Conservation (phyloP, 2,329 filamentous ascomycete species). For the Colletotrichum musae region DNA sequence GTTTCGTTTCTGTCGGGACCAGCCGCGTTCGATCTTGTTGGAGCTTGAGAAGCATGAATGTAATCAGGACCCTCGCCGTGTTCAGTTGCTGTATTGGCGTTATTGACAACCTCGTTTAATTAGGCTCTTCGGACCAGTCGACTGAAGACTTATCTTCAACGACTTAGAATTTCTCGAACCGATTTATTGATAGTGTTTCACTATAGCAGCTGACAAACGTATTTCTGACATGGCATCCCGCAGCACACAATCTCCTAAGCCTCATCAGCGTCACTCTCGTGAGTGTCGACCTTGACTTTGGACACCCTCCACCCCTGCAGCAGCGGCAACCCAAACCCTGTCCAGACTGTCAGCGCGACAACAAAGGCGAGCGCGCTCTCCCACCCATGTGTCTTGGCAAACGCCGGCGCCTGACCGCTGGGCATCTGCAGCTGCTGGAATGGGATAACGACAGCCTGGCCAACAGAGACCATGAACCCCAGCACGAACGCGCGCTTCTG, state of each 20-base stretch:
- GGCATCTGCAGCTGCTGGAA: slow-evolving; percentile 57
- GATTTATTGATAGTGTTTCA: too few species aligned
- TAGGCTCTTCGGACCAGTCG: too few species aligned
- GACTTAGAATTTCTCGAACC: too few species aligned
- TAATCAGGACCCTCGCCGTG: too few species aligned
- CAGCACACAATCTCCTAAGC: background rate
- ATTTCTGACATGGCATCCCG: too few species aligned
- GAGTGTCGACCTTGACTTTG: slow-evolving; percentile 24
- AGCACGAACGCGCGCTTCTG: slow-evolving; percentile 59
- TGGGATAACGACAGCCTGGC: slow-evolving; percentile 54
- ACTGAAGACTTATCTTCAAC: too few species aligned
- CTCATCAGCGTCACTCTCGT: slow-evolving; percentile 34
- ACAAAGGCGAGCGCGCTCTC: slow-evolving; percentile 50
- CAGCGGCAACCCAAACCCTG: slow-evolving; percentile 48
- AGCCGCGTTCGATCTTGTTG: too few species aligned
- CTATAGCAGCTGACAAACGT: too few species aligned
- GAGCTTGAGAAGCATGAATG: too few species aligned
- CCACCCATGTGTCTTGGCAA: slow-evolving; percentile 54
- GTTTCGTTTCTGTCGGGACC: too few species aligned
- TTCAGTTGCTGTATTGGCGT: too few species aligned
- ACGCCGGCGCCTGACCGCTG: slow-evolving; percentile 53
- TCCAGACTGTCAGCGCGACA: slow-evolving; percentile 52
- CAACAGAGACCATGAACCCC: slow-evolving; percentile 55
- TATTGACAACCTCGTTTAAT: too few species aligned
- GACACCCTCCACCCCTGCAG: slow-evolving; percentile 43